Conservation (phyloP, 352 stramenopile species). For the Phytophthora litchii region DNA sequence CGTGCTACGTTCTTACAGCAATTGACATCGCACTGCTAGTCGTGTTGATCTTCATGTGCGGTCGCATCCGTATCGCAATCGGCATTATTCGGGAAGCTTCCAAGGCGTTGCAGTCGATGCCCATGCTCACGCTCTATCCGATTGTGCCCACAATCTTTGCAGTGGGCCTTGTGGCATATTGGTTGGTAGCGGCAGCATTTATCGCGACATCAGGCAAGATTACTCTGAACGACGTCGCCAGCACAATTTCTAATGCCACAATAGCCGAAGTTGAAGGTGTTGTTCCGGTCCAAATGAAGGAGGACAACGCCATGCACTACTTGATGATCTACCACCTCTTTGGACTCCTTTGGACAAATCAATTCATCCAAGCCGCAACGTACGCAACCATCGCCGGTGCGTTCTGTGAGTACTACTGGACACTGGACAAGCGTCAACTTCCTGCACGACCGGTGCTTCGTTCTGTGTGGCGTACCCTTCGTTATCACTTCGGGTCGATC, state of each 20-base stretch:
- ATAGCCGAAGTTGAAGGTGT: constrained; percentile 27
- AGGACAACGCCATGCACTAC: constrained; percentile 78
- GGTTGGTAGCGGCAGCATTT: constrained; percentile 78
- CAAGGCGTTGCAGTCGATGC: constrained; percentile 79
- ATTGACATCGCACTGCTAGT: constrained; percentile 66
- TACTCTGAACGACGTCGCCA: constrained; percentile 50
- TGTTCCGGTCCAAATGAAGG: constrained; percentile 42
- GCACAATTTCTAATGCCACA: constrained; percentile 28
- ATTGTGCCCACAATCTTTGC: constrained; percentile 73
- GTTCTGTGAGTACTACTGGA: constrained; percentile 91
- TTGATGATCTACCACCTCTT: constrained; percentile 88
- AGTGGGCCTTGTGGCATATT: constrained; percentile 73
- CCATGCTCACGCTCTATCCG: constrained; percentile 78
- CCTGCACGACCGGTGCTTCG: constrained; percentile 51
- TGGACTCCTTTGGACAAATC: constrained; percentile 82
- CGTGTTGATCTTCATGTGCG: constrained; percentile 81
- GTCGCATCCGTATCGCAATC: constrained; percentile 86
- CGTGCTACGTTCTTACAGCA: constrained; percentile 77
- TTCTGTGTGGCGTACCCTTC: constrained; percentile 68
- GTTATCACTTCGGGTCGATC: constrained; percentile 86
- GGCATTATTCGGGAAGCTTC: constrained; percentile 87
- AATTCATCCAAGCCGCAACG: constrained; percentile 83
- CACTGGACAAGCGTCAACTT: constrained; percentile 71
- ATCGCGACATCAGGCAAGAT: constrained; percentile 74
- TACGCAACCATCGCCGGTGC: constrained; percentile 80